phyloP scores from a whole-genome alignment of 1,284 basidiomycete species.

The Volvariella surrecta region DNA sequence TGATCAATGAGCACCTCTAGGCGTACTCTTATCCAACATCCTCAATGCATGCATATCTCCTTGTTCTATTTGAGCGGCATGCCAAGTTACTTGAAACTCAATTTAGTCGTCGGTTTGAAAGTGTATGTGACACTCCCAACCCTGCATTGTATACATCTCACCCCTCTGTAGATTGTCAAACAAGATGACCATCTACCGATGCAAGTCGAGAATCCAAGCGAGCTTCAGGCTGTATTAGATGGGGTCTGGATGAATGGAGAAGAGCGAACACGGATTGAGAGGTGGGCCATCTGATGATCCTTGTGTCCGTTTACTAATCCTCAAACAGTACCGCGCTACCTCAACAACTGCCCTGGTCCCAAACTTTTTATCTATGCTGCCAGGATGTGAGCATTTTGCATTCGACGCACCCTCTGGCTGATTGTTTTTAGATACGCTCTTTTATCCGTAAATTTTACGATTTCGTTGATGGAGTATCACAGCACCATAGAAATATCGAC shows the following conservation, averaged over 20 bases:
- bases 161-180: constrained; percentile 58
- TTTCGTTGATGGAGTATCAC: constrained; percentile 90
- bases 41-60: constrained; percentile 78
- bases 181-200: constrained; percentile 93
- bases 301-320: not conserved
- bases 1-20: constrained; percentile 28
- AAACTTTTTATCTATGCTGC: constrained; percentile 92
- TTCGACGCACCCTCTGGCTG: not conserved
- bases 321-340: constrained; percentile 58
- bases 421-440: constrained; percentile 58
- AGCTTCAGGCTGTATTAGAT: constrained; percentile 72
- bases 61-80: constrained; percentile 89
- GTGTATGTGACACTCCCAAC: constrained; percentile 34
- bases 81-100: constrained; percentile 77
- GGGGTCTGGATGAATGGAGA: constrained; percentile 79
- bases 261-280: constrained; percentile 55
- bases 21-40: constrained; percentile 81
- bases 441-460: constrained; percentile 97
- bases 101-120: constrained; percentile 77
- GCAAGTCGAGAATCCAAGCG: constrained; percentile 67
- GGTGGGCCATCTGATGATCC: constrained; percentile 33
- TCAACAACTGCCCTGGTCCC: constrained; percentile 86
- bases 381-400: constrained; percentile 57
- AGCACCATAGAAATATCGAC: constrained; percentile 89
- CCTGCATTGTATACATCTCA: not conserved